Conservation (phyloP, 2,329 filamentous ascomycete genomes). For the Fusarium cicatricum region DNA sequence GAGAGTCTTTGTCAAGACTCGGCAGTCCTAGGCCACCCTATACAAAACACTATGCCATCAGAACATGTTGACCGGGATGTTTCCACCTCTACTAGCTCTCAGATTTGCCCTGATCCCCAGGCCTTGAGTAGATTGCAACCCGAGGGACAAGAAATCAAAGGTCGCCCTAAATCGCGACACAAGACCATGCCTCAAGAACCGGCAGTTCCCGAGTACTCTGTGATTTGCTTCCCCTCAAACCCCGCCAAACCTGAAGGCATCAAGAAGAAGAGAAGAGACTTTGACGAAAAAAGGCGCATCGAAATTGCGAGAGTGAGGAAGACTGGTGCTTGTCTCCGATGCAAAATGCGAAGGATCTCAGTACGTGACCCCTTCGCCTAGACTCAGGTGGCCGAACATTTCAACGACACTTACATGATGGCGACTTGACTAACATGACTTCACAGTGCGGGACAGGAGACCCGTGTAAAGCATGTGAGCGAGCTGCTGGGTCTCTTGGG, state of each 20-base stretch:
- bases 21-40: slow-evolving; percentile 18
- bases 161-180: neutral
- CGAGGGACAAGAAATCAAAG: neutral
- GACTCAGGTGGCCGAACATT: neutral
- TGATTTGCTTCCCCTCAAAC: slow-evolving; percentile 43
- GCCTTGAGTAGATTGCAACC: slow-evolving; percentile 5
- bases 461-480: slow-evolving; percentile 38
- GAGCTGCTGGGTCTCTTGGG: slow-evolving; percentile 38
- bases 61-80: slow-evolving; percentile 11
- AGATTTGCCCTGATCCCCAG: slow-evolving; percentile 1
- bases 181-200: slow-evolving; percentile 12
- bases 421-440: slow-evolving; percentile 5
- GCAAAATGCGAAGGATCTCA: slow-evolving; percentile 40
- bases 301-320: slow-evolving; percentile 42
- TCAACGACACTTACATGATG: neutral
- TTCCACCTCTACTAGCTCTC: slow-evolving; percentile 13
- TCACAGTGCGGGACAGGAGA: slow-evolving; percentile 38
- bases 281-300: slow-evolving; percentile 37
- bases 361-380: slow-evolving; percentile 27
- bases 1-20: slow-evolving; percentile 34
- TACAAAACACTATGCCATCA: slow-evolving; percentile 17
- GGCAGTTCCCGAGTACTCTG: slow-evolving; percentile 32
- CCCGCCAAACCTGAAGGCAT: slow-evolving; percentile 38
- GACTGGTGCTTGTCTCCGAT: slow-evolving; percentile 40
- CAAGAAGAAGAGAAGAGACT: slow-evolving; percentile 42